These are phyloP conservation scores for Rhodotorula mucilaginosa DNA, from an alignment of 1,284 basidiomycete species.

Conservation along the genomic window DNA sequence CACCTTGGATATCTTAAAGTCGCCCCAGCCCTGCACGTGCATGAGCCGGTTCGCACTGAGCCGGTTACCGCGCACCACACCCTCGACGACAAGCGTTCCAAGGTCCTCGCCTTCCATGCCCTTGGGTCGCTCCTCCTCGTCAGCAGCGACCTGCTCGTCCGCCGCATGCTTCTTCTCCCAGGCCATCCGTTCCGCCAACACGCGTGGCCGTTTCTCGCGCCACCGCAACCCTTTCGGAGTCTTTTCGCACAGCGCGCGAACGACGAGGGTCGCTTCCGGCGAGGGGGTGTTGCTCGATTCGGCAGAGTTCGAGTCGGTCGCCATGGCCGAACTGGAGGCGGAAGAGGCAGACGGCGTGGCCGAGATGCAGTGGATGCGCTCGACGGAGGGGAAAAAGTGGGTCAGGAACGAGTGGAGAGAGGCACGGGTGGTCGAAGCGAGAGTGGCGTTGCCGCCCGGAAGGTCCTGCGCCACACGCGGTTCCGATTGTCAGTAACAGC, in stretches of 20 bases:
- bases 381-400: conserved; percentile 89
- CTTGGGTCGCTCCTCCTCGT: conserved; percentile 55
- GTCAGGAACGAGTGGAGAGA: conserved; percentile 87
- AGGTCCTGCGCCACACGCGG: conserved; percentile 39
- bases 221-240: conserved; percentile 66
- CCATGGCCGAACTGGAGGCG: conserved; percentile 50
- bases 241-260: conserved; percentile 74
- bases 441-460: conserved; percentile 57
- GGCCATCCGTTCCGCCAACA: conserved; percentile 66
- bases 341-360: conserved; percentile 50
- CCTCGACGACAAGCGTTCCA: conserved; percentile 69
- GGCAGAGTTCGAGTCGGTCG: conserved; percentile 10
- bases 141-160: conserved; percentile 39
- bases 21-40: conserved; percentile 84
- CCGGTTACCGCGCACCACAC: conserved; percentile 74
- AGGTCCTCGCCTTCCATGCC: conserved; percentile 44
- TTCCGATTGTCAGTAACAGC: conserved; percentile 5
- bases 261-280: conserved; percentile 67
- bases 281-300: conserved; percentile 24
- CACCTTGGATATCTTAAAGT: conserved; percentile 80
- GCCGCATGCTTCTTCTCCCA: conserved; percentile 38
- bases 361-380: conserved; percentile 59
- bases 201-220: conserved; percentile 75
- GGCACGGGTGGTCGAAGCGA: conserved; percentile 62
- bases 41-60: conserved; percentile 82